A percentile compares a stretch with the other conserved stretches of the same genome.
phyloP scores from a whole-genome alignment of 2,329 filamentous ascomycete genomes.

The Claviceps maximensis region DNA sequence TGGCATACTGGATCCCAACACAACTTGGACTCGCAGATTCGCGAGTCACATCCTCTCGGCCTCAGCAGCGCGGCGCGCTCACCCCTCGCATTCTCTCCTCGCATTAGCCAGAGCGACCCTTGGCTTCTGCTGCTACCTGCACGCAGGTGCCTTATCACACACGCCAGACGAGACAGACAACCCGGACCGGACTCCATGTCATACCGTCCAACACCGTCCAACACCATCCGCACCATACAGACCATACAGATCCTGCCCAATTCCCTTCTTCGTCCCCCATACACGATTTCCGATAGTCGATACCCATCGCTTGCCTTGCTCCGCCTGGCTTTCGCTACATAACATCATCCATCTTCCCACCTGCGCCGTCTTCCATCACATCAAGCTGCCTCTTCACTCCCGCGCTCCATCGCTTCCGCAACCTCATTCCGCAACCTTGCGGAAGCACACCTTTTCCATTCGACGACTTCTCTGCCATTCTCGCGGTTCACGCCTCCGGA shows the following conservation, averaged over 20 bases:
- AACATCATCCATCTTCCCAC: background rate
- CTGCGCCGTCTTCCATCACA: background rate
- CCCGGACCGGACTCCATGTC: background rate
- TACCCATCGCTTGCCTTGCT: background rate
- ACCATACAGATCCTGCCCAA: background rate
- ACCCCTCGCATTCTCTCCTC: background rate
- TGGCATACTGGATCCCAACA: background rate
- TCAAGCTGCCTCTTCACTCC: background rate
- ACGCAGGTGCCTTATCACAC: background rate
- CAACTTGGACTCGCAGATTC: background rate
- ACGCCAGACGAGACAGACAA: background rate
- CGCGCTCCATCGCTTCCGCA: background rate
- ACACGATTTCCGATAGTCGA: background rate
- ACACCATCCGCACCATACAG: background rate
- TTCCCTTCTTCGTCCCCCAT: background rate
- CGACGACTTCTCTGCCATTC: background rate
- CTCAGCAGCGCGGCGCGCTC: background rate
- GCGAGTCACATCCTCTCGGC: background rate
- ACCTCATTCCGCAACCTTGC: background rate
- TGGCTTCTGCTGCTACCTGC: background rate
- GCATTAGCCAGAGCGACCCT: background rate
- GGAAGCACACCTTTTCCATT: background rate
- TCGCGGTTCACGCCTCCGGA: background rate
- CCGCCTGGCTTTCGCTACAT: background rate
- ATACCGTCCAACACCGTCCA: background rate